Conservation (phyloP, 2,329 filamentous ascomycete species). For the Fusarium praegraminearum region DNA sequence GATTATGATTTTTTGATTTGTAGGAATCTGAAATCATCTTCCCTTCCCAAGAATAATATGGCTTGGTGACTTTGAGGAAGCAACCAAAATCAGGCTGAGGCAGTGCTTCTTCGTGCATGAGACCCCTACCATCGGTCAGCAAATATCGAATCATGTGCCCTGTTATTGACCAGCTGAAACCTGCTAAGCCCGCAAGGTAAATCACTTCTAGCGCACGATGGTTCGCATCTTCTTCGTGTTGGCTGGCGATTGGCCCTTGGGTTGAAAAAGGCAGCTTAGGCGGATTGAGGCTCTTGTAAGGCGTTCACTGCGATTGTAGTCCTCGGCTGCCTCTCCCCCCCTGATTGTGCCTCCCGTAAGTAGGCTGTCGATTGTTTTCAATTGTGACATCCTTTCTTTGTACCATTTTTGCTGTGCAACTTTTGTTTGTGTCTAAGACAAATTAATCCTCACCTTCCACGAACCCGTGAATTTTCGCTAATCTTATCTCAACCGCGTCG, state of each 20-base stretch:
- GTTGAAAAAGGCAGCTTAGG: constrained; percentile 6
- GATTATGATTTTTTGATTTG: background rate
- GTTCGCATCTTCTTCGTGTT: background rate
- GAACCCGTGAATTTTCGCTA: background rate
- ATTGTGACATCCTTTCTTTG: background rate
- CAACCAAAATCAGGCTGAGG: constrained; percentile 14
- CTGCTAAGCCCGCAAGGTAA: background rate
- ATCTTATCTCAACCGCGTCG: background rate
- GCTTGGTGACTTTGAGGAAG: background rate
- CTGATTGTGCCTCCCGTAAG: background rate
- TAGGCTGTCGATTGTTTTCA: too few relatives aligned
- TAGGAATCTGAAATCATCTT: background rate
- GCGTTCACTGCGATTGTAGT: background rate
- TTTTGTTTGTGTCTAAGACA: background rate
- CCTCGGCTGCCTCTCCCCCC: background rate
- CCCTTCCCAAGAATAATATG: too few relatives aligned
- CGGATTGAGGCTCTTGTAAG: constrained; percentile 7
- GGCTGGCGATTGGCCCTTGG: background rate
- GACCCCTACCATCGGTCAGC: constrained; percentile 1
- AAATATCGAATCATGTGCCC: constrained; percentile 1
- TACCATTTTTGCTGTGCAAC: background rate
- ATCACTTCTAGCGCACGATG: background rate
- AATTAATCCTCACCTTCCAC: background rate
- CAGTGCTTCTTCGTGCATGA: background rate
- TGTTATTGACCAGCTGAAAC: background rate